These are phyloP conservation scores for Pyricularia grisea DNA, from an alignment of 2,329 filamentous ascomycete genomes.

Conservation along the genomic window DNA sequence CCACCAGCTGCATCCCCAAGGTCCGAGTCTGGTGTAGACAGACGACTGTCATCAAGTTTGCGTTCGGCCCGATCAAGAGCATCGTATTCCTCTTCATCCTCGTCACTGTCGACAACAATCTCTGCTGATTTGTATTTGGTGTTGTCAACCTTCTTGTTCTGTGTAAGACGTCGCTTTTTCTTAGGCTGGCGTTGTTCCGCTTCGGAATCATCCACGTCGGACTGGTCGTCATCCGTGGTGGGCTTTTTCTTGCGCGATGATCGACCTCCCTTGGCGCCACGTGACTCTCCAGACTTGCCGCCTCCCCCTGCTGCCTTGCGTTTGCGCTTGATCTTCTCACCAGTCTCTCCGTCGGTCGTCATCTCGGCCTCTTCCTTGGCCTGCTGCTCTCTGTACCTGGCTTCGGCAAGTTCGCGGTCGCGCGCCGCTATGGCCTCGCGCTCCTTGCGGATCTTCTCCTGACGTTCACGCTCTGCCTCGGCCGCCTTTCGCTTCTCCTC, in stretches of 20 bases:
- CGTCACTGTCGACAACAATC: slow-evolving; percentile 70
- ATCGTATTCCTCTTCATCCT: slow-evolving; percentile 24
- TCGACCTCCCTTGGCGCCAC: slow-evolving; percentile 22
- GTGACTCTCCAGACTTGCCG: slow-evolving; percentile 21
- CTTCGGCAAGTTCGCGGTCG: slow-evolving; percentile 62
- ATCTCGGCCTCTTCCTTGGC: slow-evolving; percentile 64
- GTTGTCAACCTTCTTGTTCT: slow-evolving; percentile 34
- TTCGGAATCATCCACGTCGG: slow-evolving; percentile 37
- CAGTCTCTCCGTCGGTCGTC: slow-evolving; percentile 74
- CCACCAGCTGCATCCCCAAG: slow-evolving; percentile 17
- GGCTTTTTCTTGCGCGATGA: slow-evolving; percentile 48
- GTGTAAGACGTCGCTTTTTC: slow-evolving; percentile 49
- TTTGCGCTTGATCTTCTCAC: slow-evolving; percentile 72
- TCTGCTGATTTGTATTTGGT: slow-evolving; percentile 80
- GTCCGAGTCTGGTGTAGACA: slow-evolving; percentile 6
- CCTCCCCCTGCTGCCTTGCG: slow-evolving; percentile 39
- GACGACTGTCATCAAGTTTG: slow-evolving; percentile 1
- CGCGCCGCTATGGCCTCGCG: slow-evolving; percentile 70
- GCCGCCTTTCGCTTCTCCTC: slow-evolving; percentile 61
- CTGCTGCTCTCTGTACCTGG: slow-evolving; percentile 62
- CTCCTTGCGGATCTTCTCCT: slow-evolving; percentile 78
- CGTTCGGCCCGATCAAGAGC: slow-evolving; percentile 12
- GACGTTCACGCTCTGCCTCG: slow-evolving; percentile 62
- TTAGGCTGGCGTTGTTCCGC: slow-evolving; percentile 45
- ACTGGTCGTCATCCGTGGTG: slow-evolving; percentile 35